Base-by-base conservation (phyloP, 2,329 filamentous ascomycete genomes). In the Trichoderma sp. region DNA sequence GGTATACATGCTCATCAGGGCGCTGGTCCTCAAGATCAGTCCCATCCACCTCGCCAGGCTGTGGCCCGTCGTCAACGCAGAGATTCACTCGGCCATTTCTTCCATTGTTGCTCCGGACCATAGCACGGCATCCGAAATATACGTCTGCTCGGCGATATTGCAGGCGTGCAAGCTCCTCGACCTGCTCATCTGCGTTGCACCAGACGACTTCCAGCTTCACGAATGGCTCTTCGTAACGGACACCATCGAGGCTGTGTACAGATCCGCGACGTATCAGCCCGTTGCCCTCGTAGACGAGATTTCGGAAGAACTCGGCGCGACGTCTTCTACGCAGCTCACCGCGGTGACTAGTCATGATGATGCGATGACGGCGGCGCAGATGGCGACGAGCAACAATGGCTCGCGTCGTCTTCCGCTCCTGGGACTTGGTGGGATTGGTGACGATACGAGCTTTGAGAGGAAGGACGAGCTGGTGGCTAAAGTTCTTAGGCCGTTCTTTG, bases 211-310 rank as follows among this genome's bases (percentile, higher is more conserved):
- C 82, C 96, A 98, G 81, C 88, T 98, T n/a, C 92, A 97, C 77
- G 94, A 98, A 84, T 99, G 96, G 96, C 88, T 98, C 4, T 99
- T 97, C 80, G 91, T 99, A 70, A 97, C 94, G 2, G 96, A 99
- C 81, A 98, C 95, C 15, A 95, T 98, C 74, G 96, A 99, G 77
- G 95, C 96, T 1, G 93, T 99, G 39, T 97, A 99, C 81, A 90
- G 93, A 13, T 91, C 93, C 0, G 83, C 89, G 15, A 84, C 85
- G 66, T 91, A 91, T 82, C 87, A 90, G 73, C 88, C 93, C 1
- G 84, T 92, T 3, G 93, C 93, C 3, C 87, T 98, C 6, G 92
- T 93, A 0, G 96, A 98, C 76, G 93, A 96, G 77, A 85, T 97
- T 9, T 92, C 93, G 0, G 93, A 97, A 75, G 90, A 91, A 70